Percentiles rank a stretch among this genome's conserved stretches.
Evolutionary conservation across 306 rosid species (phyloP).

Genomic region (Purshia tridentata): DNA sequence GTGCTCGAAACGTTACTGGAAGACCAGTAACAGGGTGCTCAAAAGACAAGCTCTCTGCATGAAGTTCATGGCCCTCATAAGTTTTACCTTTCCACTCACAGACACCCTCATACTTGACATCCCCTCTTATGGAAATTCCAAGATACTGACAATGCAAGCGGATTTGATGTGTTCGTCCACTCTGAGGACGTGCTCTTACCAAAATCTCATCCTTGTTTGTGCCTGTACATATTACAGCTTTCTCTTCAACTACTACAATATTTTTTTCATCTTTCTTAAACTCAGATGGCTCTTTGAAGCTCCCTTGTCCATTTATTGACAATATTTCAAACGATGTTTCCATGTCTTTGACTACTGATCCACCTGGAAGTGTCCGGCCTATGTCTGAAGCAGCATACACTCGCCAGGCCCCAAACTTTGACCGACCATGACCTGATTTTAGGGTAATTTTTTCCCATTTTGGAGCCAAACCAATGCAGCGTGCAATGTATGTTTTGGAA

Average conservation of each 20-base stretch:
- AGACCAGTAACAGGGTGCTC: slow-evolving; percentile 71
- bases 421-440: slow-evolving; percentile 86
- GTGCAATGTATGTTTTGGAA: slow-evolving; percentile 72
- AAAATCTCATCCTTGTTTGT: slow-evolving; percentile 51
- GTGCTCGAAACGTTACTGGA: slow-evolving; percentile 48
- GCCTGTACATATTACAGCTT: slow-evolving; percentile 30
- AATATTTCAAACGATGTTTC: slow-evolving; percentile 76
- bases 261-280: slow-evolving; percentile 31
- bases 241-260: slow-evolving; percentile 52
- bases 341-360: slow-evolving; percentile 75
- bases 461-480: slow-evolving; percentile 55
- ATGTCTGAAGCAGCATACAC: slow-evolving; percentile 77
- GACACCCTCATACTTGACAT: slow-evolving; percentile 89
- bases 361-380: slow-evolving; percentile 73
- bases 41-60: slow-evolving; percentile 75
- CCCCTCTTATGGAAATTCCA: slow-evolving; percentile 81
- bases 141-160: slow-evolving; percentile 87
- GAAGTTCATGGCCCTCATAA: slow-evolving; percentile 71
- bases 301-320: slow-evolving; percentile 50
- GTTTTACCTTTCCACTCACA: slow-evolving; percentile 57
- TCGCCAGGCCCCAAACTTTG: slow-evolving; percentile 84
- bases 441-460: slow-evolving; percentile 60
- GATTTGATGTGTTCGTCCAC: slow-evolving; percentile 96
- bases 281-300: slow-evolving; percentile 39
- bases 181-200: slow-evolving; percentile 69